Evolutionary conservation across 352 stramenopile genomes (phyloP), one percentile per base, ranked within the genome.

Genomic region (Pythium oligandrum): DNA sequence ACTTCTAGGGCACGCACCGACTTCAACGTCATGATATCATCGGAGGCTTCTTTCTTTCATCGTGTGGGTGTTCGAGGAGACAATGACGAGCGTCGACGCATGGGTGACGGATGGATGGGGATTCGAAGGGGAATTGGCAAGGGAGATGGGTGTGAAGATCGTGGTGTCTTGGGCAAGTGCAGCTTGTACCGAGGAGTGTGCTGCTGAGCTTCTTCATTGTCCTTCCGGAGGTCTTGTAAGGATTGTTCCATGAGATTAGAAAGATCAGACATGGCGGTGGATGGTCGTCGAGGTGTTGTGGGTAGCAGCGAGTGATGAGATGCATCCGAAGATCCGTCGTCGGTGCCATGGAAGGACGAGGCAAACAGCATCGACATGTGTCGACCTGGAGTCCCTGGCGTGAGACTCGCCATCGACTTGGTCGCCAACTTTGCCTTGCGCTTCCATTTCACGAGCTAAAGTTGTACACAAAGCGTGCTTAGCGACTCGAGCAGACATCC

Each of bases 161-260:
- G 38, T 42, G 38, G 38, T 42, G 1, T 42, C 7, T 42, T 8
- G 38, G 12, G 38, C 38, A 42, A 12, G 38, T 8, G 38, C 17
- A 26, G 17, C 17, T 26, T 26, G 17, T 26, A 26, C 17, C 38
- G 38, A 42, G 7, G 38, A 42, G 7, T 42, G 38, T 42, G 38
- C 12, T 42, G 12, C 37, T 55, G 32, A 30, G 57, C 35, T 6
- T 38, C 38, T 48, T 68, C 61, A 30, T 63, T 63, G 8, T 88
- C 76, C 30, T 79, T 86, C 4, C 75, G 74, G 31, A 91, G 69
- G 39, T 64, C 79, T 2, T 82, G 66, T 26, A 93, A 63, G 9
- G 79, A 90, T 17, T 89, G 69, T 50, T 93, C 78, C 83, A 93
- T 90, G 10, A 89, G 64, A 62, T 66, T 83, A 12, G 82, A 90